Base-by-base conservation (phyloP, 495 filamentous ascomycete species). In the Penicillium parvum region DNA sequence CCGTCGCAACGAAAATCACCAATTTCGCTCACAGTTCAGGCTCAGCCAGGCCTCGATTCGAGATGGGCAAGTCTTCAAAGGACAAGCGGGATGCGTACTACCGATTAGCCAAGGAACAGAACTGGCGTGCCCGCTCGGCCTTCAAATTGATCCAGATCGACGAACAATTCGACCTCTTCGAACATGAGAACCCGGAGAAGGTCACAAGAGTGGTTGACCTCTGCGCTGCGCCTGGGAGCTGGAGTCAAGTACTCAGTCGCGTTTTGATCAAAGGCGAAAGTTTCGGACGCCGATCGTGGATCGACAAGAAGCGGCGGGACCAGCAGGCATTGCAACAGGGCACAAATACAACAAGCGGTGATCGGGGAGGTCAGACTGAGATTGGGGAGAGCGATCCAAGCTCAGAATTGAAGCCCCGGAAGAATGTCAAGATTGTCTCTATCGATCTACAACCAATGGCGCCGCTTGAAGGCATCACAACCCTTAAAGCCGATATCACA, bases 11-110 rank as follows among this genome's bases (percentile, higher is more conserved):
- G 18, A 27, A 48, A 41, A 27, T 41, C 40, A 38, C 23, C 32
- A n/a, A n/a, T n/a, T n/a, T n/a, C n/a, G n/a, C 36, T 25, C 11
- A 22, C 21, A 32, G 21, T 45, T 32, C 37, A 38, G 39, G 19
- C 17, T 2, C n/a, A 12, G 1, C 4, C 19, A 29, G 4, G 17
- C 40, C 36, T 43, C 10, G 16, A 12, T 25, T 45, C 29, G 53
- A 46, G 16, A 98, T 98, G 92, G 92, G 92, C 2, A 96, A 96
- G 63, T 95, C 92, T 1, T 96, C 90, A 25, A 98, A 98, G 68
- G 92, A 98, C 58, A 98, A 98, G 71, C 86, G 92, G 35, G 92
- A 98, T 61, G 87, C 89, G 38, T 98, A 98, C 67, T 98, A 98
- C 60, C 81, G 92, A 20, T 83, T 98, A 6, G 92, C 92, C 3